These are phyloP conservation scores for Clohesyomyces aquaticus DNA, from an alignment of 495 filamentous ascomycete genomes.

Conservation along the genomic window DNA sequence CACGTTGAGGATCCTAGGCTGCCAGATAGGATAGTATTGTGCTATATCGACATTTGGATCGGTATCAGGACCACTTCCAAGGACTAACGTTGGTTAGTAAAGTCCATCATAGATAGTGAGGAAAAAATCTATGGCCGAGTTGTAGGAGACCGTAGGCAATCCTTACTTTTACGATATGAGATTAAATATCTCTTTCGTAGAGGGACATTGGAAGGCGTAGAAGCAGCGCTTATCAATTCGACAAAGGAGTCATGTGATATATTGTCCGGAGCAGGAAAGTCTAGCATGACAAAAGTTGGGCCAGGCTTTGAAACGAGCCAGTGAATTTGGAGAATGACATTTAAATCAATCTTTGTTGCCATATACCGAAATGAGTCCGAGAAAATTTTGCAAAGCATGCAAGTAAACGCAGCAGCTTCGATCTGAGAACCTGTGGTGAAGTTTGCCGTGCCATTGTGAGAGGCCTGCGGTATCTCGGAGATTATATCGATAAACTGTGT, in stretches of 20 bases:
- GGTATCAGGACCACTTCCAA: neutral
- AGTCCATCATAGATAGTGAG: neutral
- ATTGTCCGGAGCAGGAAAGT: neutral
- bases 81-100: neutral
- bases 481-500: conserved; percentile 1
- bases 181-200: neutral
- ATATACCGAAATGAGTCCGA: neutral
- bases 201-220: neutral
- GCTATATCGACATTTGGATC: neutral
- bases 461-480: neutral
- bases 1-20: conserved; percentile 1
- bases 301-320: neutral
- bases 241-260: neutral
- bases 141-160: neutral
- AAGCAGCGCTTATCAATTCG: neutral
- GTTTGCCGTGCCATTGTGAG: neutral
- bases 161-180: neutral
- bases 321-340: conserved; percentile 1
- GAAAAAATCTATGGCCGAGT: neutral
- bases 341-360: neutral
- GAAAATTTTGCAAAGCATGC: conserved; percentile 3
- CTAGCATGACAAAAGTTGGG: neutral
- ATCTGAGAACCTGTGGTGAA: neutral
- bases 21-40: conserved; percentile 6
- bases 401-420: conserved; percentile 1